A percentile compares a stretch with the other conserved stretches of the same genome.
Evolutionary conservation across 768 basidiomycete species (phyloP).

Genomic region (Strobilomyces confusus): DNA sequence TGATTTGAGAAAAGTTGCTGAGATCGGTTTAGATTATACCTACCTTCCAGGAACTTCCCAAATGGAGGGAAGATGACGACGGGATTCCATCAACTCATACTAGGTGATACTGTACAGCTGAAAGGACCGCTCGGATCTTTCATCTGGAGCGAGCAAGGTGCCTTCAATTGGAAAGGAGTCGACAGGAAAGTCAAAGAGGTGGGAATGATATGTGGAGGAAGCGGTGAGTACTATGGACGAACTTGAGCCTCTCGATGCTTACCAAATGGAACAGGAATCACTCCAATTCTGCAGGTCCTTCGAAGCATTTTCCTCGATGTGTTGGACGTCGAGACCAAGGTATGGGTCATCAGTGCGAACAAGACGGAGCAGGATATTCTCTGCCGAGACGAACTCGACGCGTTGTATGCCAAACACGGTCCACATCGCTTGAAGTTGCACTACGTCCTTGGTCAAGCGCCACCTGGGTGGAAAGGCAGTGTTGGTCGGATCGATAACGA

Average conservation of each 20-base stretch:
- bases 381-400: conserved; percentile 46
- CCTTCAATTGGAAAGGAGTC: conserved; percentile 35
- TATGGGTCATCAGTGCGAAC: conserved; percentile 50
- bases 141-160: conserved; percentile 43
- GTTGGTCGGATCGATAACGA: conserved; percentile 38
- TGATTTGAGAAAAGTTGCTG: background rate
- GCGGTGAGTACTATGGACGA: conserved; percentile 32
- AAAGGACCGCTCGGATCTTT: conserved; percentile 62
- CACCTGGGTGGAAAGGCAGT: conserved; percentile 38
- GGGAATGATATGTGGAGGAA: conserved; percentile 57
- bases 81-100: conserved; percentile 41
- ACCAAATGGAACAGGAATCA: conserved; percentile 36
- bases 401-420: conserved; percentile 27
- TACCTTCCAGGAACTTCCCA: conserved; percentile 34
- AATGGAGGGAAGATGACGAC: conserved; percentile 52
- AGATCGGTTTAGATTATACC: conserved; percentile 37
- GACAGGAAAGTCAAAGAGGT: conserved; percentile 36
- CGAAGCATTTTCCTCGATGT: conserved; percentile 42
- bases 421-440: conserved; percentile 36
- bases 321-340: conserved; percentile 33
- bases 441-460: conserved; percentile 37
- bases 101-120: conserved; percentile 50
- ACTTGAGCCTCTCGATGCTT: background rate
- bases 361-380: conserved; percentile 48
- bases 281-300: conserved; percentile 56